These are phyloP conservation scores for Haematococcus sp. DNA, from an alignment of 139 green algal species.

Conservation along the genomic window DNA sequence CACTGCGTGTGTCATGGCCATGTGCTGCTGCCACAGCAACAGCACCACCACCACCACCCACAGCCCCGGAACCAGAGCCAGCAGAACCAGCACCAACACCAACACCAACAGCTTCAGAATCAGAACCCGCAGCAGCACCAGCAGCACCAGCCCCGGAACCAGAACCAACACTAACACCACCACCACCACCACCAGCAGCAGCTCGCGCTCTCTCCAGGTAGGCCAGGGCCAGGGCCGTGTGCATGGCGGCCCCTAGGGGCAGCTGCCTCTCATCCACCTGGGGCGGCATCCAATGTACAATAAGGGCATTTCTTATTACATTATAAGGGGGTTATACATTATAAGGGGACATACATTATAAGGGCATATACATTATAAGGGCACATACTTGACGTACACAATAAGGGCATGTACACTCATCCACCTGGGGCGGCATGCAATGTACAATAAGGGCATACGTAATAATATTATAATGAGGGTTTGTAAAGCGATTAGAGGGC, in stretches of 20 bases:
- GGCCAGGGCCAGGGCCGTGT: slow-evolving; percentile 62
- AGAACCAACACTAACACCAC: no score
- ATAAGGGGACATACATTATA: background rate
- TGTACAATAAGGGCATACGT: background rate
- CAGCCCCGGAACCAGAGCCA: no score
- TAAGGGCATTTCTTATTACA: background rate
- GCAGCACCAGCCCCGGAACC: no score
- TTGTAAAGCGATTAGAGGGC: background rate
- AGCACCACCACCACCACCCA: no score
- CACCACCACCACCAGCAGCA: no score
- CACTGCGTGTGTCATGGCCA: no score
- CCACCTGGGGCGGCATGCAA: slow-evolving; percentile 2
- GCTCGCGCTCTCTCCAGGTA: no score
- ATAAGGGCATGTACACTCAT: slow-evolving; percentile 50
- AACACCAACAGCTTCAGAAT: no score
- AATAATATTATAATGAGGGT: background rate
- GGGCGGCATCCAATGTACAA: background rate
- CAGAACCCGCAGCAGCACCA: no score
- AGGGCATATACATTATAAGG: background rate
- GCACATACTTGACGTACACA: background rate
- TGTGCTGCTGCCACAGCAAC: no score
- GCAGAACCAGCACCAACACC: no score
- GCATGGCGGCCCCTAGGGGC: slow-evolving; percentile 66
- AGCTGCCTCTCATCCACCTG: slow-evolving; percentile 63
- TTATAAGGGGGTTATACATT: background rate